A percentile compares a stretch with the other conserved stretches of the same genome.
These are phyloP conservation scores for Kondoa malvinella DNA, from an alignment of 768 basidiomycete genomes.

Conservation along the genomic window DNA sequence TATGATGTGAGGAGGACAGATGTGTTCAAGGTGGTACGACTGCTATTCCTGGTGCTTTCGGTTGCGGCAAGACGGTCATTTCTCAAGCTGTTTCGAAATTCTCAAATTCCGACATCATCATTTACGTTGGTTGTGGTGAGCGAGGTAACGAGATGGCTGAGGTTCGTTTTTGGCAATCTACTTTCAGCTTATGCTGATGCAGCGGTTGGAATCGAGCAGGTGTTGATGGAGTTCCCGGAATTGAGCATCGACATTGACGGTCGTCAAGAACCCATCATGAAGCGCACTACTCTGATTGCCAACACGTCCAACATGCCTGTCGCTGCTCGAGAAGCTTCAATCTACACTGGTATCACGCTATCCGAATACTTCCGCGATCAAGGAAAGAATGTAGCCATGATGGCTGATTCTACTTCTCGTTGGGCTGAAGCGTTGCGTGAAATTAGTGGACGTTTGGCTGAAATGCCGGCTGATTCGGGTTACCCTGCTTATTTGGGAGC, in stretches of 20 bases:
- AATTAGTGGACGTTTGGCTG: slow-evolving; percentile 94
- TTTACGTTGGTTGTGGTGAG: slow-evolving; percentile 98
- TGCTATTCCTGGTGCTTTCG: slow-evolving; percentile 96
- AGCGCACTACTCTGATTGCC: slow-evolving; percentile 93
- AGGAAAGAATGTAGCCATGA: slow-evolving; percentile 51
- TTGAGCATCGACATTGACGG: slow-evolving; percentile 76
- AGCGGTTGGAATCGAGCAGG: slow-evolving; percentile 30
- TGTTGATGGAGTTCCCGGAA: slow-evolving; percentile 89
- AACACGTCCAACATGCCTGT: slow-evolving; percentile 99
- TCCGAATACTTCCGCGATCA: slow-evolving; percentile 99
- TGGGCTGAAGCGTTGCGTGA: slow-evolving; percentile 99
- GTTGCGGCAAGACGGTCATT: slow-evolving; percentile 87
- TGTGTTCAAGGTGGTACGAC: slow-evolving; percentile 94
- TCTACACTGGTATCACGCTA: slow-evolving; percentile 97
- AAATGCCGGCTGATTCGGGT: slow-evolving; percentile 99
- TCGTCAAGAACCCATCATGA: slow-evolving; percentile 99
- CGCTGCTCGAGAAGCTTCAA: slow-evolving; percentile 95
- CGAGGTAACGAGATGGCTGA: slow-evolving; percentile 67
- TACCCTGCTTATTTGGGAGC: slow-evolving; percentile 95
- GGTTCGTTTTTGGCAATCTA: slow-evolving; percentile 35
- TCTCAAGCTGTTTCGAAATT: slow-evolving; percentile 94
- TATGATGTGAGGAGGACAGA: slow-evolving; percentile 9
- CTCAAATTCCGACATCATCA: slow-evolving; percentile 97
- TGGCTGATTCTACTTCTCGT: slow-evolving; percentile 49
- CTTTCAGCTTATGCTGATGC: background rate